Evolutionary conservation across 176 grass and related monocot genomes (phyloP).

Genomic region (Eragrostis curvula): DNA sequence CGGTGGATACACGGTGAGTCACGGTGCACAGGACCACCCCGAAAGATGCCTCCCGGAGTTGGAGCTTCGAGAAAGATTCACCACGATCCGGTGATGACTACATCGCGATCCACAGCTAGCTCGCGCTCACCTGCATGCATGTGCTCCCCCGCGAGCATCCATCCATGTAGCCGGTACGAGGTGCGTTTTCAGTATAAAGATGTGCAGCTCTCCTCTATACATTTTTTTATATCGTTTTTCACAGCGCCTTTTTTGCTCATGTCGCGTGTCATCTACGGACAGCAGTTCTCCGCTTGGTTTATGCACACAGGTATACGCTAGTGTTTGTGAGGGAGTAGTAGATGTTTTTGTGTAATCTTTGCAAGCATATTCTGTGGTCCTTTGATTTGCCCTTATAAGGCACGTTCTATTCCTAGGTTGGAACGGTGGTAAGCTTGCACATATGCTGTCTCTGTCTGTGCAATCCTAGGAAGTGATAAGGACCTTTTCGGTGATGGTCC

Average conservation of each 20-base stretch:
- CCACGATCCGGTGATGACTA: conserved; percentile 40
- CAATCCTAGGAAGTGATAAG: not conserved
- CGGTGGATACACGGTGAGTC: conserved; percentile 23
- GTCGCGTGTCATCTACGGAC: conserved; percentile 15
- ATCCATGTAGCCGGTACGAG: too few relatives aligned
- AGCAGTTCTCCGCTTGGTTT: not conserved
- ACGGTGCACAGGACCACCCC: conserved; percentile 16
- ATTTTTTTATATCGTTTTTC: not conserved
- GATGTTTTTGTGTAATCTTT: not conserved
- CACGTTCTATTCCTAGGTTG: conserved; percentile 15
- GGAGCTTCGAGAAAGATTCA: conserved; percentile 50
- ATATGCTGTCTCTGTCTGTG: conserved; percentile 17
- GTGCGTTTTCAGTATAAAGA: too few relatives aligned
- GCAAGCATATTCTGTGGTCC: not conserved
- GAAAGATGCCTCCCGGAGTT: not conserved
- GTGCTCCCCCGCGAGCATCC: too few relatives aligned
- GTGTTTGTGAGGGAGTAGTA: not conserved
- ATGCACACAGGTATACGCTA: conserved; percentile 23
- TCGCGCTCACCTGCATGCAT: too few relatives aligned
- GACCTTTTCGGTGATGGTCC: not conserved
- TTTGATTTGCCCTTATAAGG: not conserved
- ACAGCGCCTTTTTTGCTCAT: not conserved
- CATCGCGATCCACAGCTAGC: conserved; percentile 40
- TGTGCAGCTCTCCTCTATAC: too few relatives aligned
- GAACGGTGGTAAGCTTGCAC: conserved; percentile 15